Percentiles rank a stretch among this genome's conserved stretches.
phyloP scores from a whole-genome alignment of 1,139 yeast genomes.

The Saccharomyces hybrid region DNA sequence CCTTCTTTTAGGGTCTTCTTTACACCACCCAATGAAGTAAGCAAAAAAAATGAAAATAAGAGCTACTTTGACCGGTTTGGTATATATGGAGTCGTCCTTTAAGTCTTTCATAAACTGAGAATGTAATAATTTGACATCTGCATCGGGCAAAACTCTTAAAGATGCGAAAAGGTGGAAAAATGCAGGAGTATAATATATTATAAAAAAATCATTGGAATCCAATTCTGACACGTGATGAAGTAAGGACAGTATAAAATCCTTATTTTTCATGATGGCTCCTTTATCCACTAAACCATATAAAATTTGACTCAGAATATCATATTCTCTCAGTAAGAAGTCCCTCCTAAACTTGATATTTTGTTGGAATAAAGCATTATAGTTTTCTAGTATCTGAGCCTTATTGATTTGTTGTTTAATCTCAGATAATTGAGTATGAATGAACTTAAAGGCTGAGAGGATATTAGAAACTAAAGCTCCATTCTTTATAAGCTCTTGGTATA shows the following conservation, averaged over 20 bases:
- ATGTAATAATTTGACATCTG: constrained; percentile 34
- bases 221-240: constrained; percentile 38
- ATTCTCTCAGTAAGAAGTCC: constrained; percentile 54
- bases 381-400: constrained; percentile 54
- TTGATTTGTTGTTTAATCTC: constrained; percentile 57
- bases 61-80: constrained; percentile 52
- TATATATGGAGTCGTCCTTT: constrained; percentile 38
- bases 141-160: constrained; percentile 27
- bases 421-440: constrained; percentile 47
- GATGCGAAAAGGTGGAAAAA: constrained; percentile 40
- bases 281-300: constrained; percentile 43
- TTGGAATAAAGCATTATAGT: constrained; percentile 42
- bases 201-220: constrained; percentile 52
- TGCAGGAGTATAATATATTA: constrained; percentile 60
- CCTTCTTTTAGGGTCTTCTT: constrained; percentile 37
- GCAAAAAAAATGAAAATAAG: constrained; percentile 54
- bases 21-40: constrained; percentile 66
- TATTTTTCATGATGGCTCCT: constrained; percentile 32
- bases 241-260: constrained; percentile 36
- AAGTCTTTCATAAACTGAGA: constrained; percentile 27
- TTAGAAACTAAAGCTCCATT: constrained; percentile 31
- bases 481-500: constrained; percentile 20
- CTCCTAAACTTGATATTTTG: constrained; percentile 53
- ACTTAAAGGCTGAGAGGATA: constrained; percentile 46
- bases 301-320: constrained; percentile 64